Percentiles rank a stretch among this genome's conserved stretches.
Evolutionary conservation across 768 basidiomycete species (phyloP).

Genomic region (Mycena pura): DNA sequence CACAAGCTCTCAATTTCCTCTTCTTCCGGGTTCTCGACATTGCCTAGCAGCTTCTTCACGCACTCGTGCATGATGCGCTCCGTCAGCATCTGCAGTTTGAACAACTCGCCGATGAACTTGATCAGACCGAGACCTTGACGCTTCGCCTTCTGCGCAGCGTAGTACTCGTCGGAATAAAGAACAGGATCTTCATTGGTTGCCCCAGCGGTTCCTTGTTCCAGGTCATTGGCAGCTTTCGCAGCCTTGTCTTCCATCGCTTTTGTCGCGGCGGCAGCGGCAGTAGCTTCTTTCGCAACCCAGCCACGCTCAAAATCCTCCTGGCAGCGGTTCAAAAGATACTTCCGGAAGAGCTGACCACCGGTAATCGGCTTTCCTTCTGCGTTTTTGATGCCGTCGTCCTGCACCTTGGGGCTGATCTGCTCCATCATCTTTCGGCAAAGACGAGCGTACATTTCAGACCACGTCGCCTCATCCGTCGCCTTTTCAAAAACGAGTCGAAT

Average conservation of each 20-base stretch:
- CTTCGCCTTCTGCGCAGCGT: slow-evolving; percentile 95
- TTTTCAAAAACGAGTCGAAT: slow-evolving; percentile 97
- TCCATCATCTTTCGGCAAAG: slow-evolving; percentile 97
- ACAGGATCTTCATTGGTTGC: slow-evolving; percentile 68
- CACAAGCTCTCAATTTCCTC: slow-evolving; percentile 97
- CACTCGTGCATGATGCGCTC: slow-evolving; percentile 99
- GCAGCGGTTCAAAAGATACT: slow-evolving; percentile 95
- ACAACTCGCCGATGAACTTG: slow-evolving; percentile 97
- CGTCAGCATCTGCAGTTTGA: slow-evolving; percentile 98
- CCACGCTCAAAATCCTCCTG: slow-evolving; percentile 98
- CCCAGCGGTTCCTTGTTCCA: slow-evolving; percentile 30
- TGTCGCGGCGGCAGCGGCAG: slow-evolving; percentile 83
- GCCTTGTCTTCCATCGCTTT: slow-evolving; percentile 90
- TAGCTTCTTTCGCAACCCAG: slow-evolving; percentile 88
- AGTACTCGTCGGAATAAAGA: slow-evolving; percentile 95
- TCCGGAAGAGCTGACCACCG: slow-evolving; percentile 94
- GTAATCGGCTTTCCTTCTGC: slow-evolving; percentile 86
- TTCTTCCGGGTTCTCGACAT: slow-evolving; percentile 95
- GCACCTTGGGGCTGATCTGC: slow-evolving; percentile 84
- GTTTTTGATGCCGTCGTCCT: slow-evolving; percentile 86
- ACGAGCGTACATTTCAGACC: slow-evolving; percentile 98
- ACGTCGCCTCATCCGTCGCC: slow-evolving; percentile 93
- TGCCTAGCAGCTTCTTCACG: slow-evolving; percentile 92
- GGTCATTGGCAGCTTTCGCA: slow-evolving; percentile 67
- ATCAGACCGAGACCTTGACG: slow-evolving; percentile 96